Evolutionary conservation across 306 rosid genomes (phyloP), one percentile per base, ranked within the genome.

Genomic region (Sindora glabra): DNA sequence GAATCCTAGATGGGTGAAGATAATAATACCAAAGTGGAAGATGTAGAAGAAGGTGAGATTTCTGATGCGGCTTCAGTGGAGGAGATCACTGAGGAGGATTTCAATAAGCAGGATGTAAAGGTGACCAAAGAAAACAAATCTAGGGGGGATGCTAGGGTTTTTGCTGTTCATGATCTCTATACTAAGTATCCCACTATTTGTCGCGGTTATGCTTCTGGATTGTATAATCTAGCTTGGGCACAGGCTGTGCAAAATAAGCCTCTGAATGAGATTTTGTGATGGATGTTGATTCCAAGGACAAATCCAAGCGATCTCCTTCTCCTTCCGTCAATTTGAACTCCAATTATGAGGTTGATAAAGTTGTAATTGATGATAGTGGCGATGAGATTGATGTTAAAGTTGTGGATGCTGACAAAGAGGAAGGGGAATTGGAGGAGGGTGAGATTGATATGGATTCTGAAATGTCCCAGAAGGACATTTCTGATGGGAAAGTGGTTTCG

Each of bases 351-450:
- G 79, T 68, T 50, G 78, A 32, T 29, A 56, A 34, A 27, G 74
- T 62, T 8, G 53, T 67, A 64, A 73, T 64, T 54, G 68, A 62
- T 25, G 77, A 58, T 18, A 55, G 74, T 24, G 69, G 72, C 10
- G 88, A 82, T 8, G 88, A 77, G 37, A 64, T 49, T 46, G 82
- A 71, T 56, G 34, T 13, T 7, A 48, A 62, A 15, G 54, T 65
- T 42, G 38, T 75, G 48, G 80, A 79, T 76, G 74, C 47, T 49
- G 94, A 80, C 14, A 90, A 71, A 69, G 97, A 94, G 65, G 99
- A 92, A 17, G 99, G 95, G 47, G 99, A 92, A 63, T 66, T 92
- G 57, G 99, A 92, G 79, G 99, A 94, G 75, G 99, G 99, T n/a
- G 99, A 94, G 85, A 94, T 94, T 82, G 99, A 82, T 40, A 76